These are phyloP conservation scores for Chrysanthemum lavandulifolium DNA, from an alignment of 129 eudicot genomes.

Conservation along the genomic window DNA sequence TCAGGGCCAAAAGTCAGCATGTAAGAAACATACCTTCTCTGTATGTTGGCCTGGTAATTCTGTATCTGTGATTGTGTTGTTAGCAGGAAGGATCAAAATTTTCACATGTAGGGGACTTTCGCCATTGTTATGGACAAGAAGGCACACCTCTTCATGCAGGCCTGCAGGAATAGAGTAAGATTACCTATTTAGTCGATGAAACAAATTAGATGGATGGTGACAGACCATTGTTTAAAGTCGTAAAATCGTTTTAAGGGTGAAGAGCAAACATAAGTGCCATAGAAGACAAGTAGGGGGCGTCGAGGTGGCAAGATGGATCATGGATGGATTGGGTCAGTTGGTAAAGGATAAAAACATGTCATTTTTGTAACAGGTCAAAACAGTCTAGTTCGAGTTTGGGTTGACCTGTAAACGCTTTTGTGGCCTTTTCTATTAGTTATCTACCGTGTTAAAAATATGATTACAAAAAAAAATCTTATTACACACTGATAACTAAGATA, in stretches of 20 bases:
- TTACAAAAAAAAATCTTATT: no score
- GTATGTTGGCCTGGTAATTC: constrained; percentile 36
- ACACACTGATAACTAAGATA: no score
- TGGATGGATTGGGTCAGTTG: not conserved
- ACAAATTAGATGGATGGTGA: constrained; percentile 1
- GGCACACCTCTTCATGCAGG: constrained; percentile 27
- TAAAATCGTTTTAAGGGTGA: not conserved
- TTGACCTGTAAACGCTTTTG: no score
- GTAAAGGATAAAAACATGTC: no score
- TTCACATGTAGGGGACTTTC: constrained; percentile 33
- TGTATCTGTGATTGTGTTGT: constrained; percentile 24
- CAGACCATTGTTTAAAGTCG: not conserved
- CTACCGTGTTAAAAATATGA: no score
- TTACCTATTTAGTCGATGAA: constrained; percentile 4
- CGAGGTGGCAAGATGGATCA: not conserved
- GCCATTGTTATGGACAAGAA: constrained; percentile 41
- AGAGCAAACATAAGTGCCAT: no score
- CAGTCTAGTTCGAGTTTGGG: no score
- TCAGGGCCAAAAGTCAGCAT: not conserved
- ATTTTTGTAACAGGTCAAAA: no score
- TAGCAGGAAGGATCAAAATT: constrained; percentile 38
- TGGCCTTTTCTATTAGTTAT: no score
- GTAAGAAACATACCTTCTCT: constrained; percentile 39
- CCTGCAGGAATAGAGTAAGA: constrained; percentile 30
- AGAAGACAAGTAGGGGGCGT: no score